Evolutionary conservation across 2,329 filamentous ascomycete genomes (phyloP), one percentile per base, ranked within the genome.

Genomic region (Penicillium sp.): DNA sequence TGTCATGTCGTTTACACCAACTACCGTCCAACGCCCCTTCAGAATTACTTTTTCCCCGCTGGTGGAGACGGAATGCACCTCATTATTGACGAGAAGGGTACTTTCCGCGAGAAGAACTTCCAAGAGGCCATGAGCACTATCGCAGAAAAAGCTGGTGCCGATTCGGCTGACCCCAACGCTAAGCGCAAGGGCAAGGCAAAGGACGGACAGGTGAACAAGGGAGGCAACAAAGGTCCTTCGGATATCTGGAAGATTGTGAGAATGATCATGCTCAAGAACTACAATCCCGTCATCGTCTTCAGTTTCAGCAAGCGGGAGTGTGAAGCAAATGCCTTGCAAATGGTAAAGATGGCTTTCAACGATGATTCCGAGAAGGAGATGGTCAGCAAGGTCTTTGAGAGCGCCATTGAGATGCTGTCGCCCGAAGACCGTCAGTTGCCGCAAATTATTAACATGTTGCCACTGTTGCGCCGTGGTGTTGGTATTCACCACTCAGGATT

Each of bases 1-100:
- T 99, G 94, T 64, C 95, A 99, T 80, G 95, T 99, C 59, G 94
- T 99, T 3, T 99, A 99, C 75, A 99, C 94, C 48, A 93, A 99
- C 76, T 99, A 97, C 80, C 86, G 94, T 69, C 94, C 94, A 18
- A 99, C 94, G 0, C 94, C 94, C 1, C 78, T 99, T 31, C 94
- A 99, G 69, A 94, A 97, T 74, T 99, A 99, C 77, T 95, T 97
- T 77, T 97, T 96, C 77, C 94, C 94, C 0, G 86, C 89, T 21
- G 93, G 93, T 18, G 91, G 91, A 43, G 92, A 93, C 60, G 94
- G 95, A 27, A 97, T 97, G 45, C 89, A 95, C 72, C 78, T 99
- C 47, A 86, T 99, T 7, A 94, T 99, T 6, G 94, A 99, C 66
- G 94, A 99, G 76, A 97, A 97, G 75, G 92, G 93, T 56, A 86